Evolutionary conservation across 2,329 filamentous ascomycete genomes (phyloP), one percentile per base, ranked within the genome.

Genomic region (Xylariaceae sp.): DNA sequence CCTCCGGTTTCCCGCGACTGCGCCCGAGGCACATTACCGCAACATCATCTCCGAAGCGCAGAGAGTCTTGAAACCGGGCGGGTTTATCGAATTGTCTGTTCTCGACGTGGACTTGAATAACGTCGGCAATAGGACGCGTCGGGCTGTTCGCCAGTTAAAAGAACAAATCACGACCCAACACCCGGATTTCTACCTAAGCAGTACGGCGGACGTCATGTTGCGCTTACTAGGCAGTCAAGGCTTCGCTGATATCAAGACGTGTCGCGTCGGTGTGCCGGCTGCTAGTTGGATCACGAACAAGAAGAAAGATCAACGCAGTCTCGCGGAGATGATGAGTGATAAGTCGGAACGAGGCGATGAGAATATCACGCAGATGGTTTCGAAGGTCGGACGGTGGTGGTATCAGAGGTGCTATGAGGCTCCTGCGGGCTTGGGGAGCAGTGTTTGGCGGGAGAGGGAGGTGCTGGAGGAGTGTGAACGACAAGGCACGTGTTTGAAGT

Each of bases 331-430:
- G 75, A 88, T 91, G 74, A 85, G 81, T 35, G 87, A 90, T 64
- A 81, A 86, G 42, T 82, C 84, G n/a, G 80, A 84, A 0, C 78
- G 82, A 11, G 88, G 88, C 18, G 91, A 96, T 66, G 90, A 92
- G 70, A 88, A 86, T 65, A 96, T 97, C 70, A 90, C 91, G 11
- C 92, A 90, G 70, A 96, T 96, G 81, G 92, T 97, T 18, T 88
- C 92, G 13, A 88, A 87, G 63, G 93, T 97, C 9, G 93, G 92
- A 1, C 83, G 94, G 49, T 97, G 93, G 91, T 99, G 94, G 94
- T 97, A 96, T 74, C 89, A 86, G 8, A 85, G 89, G 55, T 97
- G 93, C 77, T 97, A 97, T 72, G 93, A 97, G 74, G 82, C 58
- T 80, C 82, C 3, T 78, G 86, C 7, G 74, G 83, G 60, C 74